phyloP scores from a whole-genome alignment of 768 basidiomycete species.

The Gautieria morchelliformis region DNA sequence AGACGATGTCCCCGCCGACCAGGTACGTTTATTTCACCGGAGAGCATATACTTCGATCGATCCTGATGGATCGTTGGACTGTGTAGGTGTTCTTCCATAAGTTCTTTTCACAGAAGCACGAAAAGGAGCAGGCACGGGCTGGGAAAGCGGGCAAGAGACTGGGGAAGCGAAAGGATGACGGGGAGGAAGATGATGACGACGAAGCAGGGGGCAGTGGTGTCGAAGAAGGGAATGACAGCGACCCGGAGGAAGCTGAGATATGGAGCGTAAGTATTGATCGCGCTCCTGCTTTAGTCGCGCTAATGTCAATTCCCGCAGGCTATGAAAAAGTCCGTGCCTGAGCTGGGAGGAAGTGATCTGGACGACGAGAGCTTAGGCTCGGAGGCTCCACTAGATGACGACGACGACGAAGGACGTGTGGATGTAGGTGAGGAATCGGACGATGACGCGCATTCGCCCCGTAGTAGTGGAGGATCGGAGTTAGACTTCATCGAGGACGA shows the following conservation, averaged over 20 bases:
- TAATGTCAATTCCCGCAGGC: slow-evolving; percentile 37
- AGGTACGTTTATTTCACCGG: slow-evolving; percentile 37
- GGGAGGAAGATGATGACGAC: slow-evolving; percentile 18
- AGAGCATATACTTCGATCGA: neutral
- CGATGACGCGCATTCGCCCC: slow-evolving; percentile 19
- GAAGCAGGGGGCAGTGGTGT: slow-evolving; percentile 12
- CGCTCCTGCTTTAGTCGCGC: neutral
- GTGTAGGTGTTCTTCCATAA: slow-evolving; percentile 81
- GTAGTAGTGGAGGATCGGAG: slow-evolving; percentile 34
- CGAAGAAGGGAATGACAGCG: slow-evolving; percentile 33
- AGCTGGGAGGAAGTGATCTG: slow-evolving; percentile 32
- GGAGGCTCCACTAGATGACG: slow-evolving; percentile 13
- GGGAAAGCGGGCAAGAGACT: slow-evolving; percentile 40
- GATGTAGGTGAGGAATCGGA: slow-evolving; percentile 24
- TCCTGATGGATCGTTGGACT: neutral
- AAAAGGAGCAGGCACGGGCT: slow-evolving; percentile 38
- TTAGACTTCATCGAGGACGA: slow-evolving; percentile 55
- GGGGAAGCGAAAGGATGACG: slow-evolving; percentile 25
- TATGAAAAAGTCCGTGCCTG: slow-evolving; percentile 83
- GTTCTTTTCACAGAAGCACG: slow-evolving; percentile 70
- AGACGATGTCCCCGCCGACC: slow-evolving; percentile 77
- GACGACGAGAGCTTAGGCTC: slow-evolving; percentile 22
- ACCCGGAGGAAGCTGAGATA: slow-evolving; percentile 58
- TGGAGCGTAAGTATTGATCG: slow-evolving; percentile 63
- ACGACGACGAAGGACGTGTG: slow-evolving; percentile 16